Percentiles rank a stretch among this genome's conserved stretches.
phyloP scores from a whole-genome alignment of 148 eudicot genomes.

The Rhododendron simsii region DNA sequence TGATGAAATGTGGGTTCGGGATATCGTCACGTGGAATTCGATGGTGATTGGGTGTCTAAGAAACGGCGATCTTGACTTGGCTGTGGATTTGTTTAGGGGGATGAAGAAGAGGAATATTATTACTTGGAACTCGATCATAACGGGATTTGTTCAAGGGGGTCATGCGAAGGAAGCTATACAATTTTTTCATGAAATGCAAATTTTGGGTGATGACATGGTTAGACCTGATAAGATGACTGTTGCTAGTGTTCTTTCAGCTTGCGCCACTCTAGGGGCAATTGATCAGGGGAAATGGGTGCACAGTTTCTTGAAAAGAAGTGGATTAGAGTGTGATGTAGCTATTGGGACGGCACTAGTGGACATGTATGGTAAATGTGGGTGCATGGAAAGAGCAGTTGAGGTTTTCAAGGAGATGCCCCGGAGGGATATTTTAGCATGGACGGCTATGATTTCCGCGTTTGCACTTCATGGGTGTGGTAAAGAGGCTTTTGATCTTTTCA shows the following conservation, averaged over 20 bases:
- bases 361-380: slow-evolving; percentile 86
- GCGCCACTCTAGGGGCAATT: slow-evolving; percentile 69
- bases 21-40: slow-evolving; percentile 69
- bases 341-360: slow-evolving; percentile 68
- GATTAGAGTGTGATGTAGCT: slow-evolving; percentile 62
- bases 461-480: slow-evolving; percentile 56
- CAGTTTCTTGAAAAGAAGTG: slow-evolving; percentile 48
- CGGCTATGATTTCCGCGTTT: slow-evolving; percentile 73
- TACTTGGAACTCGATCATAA: slow-evolving; percentile 76
- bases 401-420: slow-evolving; percentile 42
- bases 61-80: slow-evolving; percentile 48
- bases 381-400: slow-evolving; percentile 46
- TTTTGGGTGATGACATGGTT: slow-evolving; percentile 24
- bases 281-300: slow-evolving; percentile 67
- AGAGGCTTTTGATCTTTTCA: slow-evolving; percentile 53
- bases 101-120: slow-evolving; percentile 53
- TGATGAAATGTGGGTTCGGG: slow-evolving; percentile 49
- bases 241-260: slow-evolving; percentile 68
- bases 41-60: slow-evolving; percentile 55
- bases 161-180: slow-evolving; percentile 55
- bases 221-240: slow-evolving; percentile 63
- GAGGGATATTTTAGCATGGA: slow-evolving; percentile 83
- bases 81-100: slow-evolving; percentile 48
- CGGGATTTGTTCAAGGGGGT: slow-evolving; percentile 68
- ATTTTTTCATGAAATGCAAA: slow-evolving; percentile 56